Conservation (phyloP, 2,329 filamentous ascomycete genomes). For the Epichloe hybrida region DNA sequence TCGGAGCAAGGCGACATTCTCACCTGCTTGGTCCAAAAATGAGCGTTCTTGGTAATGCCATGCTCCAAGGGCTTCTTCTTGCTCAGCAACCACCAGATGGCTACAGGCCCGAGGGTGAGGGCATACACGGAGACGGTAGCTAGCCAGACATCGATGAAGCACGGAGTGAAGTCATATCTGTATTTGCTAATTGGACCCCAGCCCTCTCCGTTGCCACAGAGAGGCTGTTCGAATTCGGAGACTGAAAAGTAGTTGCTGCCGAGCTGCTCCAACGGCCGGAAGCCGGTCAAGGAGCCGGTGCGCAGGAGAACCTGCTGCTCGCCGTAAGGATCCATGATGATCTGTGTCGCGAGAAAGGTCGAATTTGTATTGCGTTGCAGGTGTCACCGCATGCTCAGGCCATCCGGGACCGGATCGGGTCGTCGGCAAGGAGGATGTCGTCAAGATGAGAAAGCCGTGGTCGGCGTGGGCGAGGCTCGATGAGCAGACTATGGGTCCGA, state of each 20-base stretch:
- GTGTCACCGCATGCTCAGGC: slow-evolving; percentile 9
- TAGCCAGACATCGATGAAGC: slow-evolving; percentile 90
- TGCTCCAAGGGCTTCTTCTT: slow-evolving; percentile 43
- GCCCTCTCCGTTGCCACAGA: slow-evolving; percentile 82
- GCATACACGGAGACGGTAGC: slow-evolving; percentile 66
- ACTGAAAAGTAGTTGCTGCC: slow-evolving; percentile 48
- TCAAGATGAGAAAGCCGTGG: too few species aligned
- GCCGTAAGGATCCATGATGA: slow-evolving; percentile 17
- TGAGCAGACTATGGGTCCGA: too few species aligned
- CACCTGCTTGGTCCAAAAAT: slow-evolving; percentile 89
- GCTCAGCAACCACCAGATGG: slow-evolving; percentile 66
- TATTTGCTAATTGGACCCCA: slow-evolving; percentile 86
- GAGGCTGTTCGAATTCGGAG: slow-evolving; percentile 44
- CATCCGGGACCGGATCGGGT: slow-evolving; percentile 6
- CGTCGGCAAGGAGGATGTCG: slow-evolving; percentile 6
- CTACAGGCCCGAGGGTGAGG: slow-evolving; percentile 60
- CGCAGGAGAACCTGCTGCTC: slow-evolving; percentile 36
- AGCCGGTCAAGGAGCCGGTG: slow-evolving; percentile 49
- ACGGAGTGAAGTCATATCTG: slow-evolving; percentile 91
- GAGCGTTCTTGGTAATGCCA: slow-evolving; percentile 68
- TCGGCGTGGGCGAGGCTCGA: too few species aligned
- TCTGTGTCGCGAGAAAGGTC: slow-evolving; percentile 4
- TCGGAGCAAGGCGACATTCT: background rate
- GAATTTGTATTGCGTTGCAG: slow-evolving; percentile 9
- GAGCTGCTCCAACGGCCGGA: slow-evolving; percentile 34